These are phyloP conservation scores for Xylaria sp. DNA, from an alignment of 2,329 filamentous ascomycete genomes.

Conservation along the genomic window DNA sequence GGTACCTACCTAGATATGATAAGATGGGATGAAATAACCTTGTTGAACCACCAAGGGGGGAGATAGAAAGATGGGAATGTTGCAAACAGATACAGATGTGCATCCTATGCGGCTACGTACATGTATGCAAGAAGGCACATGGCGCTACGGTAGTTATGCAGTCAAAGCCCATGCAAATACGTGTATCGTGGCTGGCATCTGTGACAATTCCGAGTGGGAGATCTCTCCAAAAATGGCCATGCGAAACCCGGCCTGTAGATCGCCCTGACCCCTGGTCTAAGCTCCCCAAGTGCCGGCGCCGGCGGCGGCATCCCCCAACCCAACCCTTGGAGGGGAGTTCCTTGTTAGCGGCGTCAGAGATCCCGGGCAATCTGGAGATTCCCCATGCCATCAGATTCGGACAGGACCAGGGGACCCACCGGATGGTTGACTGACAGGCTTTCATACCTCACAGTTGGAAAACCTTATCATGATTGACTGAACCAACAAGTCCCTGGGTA, in stretches of 20 bases:
- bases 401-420: background rate
- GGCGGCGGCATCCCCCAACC: background rate
- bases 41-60: background rate
- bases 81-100: background rate
- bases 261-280: conserved; percentile 34
- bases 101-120: no score
- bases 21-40: background rate
- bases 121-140: background rate
- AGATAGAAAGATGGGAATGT: background rate
- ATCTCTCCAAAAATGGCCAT: background rate
- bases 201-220: conserved; percentile 28
- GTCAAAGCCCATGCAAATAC: conserved; percentile 6
- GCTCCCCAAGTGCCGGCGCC: background rate
- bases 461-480: background rate
- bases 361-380: background rate
- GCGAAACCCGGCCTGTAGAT: background rate
- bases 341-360: background rate
- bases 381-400: background rate
- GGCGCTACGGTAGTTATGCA: conserved; percentile 10
- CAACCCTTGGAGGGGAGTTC: background rate
- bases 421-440: background rate
- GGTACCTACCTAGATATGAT: background rate
- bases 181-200: conserved; percentile 22
- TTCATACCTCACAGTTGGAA: background rate
- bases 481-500: background rate